Conservation (phyloP, 495 filamentous ascomycete genomes). For the Neurospora tetraspora region DNA sequence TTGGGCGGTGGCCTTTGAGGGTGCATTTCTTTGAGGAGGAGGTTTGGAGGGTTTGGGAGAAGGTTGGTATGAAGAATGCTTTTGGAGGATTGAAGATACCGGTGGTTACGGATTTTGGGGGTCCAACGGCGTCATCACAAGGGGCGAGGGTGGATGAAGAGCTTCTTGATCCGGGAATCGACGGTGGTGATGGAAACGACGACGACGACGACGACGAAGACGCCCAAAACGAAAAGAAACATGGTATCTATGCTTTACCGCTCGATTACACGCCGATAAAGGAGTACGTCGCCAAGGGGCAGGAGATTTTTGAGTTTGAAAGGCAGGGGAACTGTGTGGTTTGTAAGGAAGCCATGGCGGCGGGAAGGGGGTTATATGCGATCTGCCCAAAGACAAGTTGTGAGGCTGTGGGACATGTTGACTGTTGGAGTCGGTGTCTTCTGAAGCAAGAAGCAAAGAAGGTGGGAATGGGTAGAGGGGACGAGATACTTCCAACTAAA, state of each 20-base stretch:
- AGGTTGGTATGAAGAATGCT: slow-evolving; percentile 40
- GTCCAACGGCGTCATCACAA: background rate
- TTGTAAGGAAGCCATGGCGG: slow-evolving; percentile 43
- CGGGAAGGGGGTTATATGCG: slow-evolving; percentile 45
- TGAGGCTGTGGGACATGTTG: slow-evolving; percentile 57
- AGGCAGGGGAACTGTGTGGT: slow-evolving; percentile 50
- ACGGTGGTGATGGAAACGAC: background rate
- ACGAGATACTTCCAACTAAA: slow-evolving; percentile 51
- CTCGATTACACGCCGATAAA: slow-evolving; percentile 57
- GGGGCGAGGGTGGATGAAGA: background rate
- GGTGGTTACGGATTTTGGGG: slow-evolving; percentile 46
- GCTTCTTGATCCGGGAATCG: background rate
- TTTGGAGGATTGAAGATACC: slow-evolving; percentile 26
- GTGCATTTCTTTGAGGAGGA: slow-evolving; percentile 71
- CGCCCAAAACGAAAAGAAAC: slow-evolving; percentile 4
- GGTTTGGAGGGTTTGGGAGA: slow-evolving; percentile 56
- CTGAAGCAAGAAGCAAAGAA: slow-evolving; percentile 25
- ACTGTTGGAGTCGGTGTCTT: slow-evolving; percentile 64
- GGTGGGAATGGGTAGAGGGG: slow-evolving; percentile 13
- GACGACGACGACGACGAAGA: background rate
- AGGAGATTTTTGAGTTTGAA: slow-evolving; percentile 50
- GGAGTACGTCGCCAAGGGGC: slow-evolving; percentile 61
- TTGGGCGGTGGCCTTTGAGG: slow-evolving; percentile 69
- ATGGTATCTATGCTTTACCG: slow-evolving; percentile 49
- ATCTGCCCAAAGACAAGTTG: slow-evolving; percentile 63